Evolutionary conservation across 768 basidiomycete genomes (phyloP), one percentile per base, ranked within the genome.

Genomic region (Boletus rubroflammeus): DNA sequence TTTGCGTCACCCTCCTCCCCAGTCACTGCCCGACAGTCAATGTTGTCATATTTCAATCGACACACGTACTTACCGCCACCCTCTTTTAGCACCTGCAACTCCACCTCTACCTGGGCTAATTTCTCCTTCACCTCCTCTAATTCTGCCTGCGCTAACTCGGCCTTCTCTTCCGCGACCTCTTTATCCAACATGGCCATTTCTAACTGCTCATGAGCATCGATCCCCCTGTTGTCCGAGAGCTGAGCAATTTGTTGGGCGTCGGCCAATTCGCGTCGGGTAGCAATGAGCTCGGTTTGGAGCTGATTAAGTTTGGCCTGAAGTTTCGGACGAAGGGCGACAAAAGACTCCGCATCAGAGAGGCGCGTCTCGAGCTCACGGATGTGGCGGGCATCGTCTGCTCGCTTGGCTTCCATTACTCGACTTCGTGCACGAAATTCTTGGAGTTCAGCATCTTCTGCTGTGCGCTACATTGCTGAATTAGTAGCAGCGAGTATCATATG

Each of bases 131-230:
- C 65, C 50, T 86, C 88, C 61, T 90, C 91, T 47, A 94, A 64
- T 65, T 94, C 93, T 0, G 77, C 70, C 66, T 93, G 86, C 0
- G 86, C 86, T 2, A 82, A 66, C 69, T 98, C 96, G 0, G 90
- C 86, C 55, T 84, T 83, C 70, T 98, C 96, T 66, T 98, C 97
- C 0, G 96, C 95, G 36, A 98, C 85, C 69, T 99, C 97, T 72
- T 93, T 93, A 68, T 99, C 97, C 61, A 99, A 73, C 80, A 90
- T 90, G 3, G 85, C 79, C 88, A 98, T 93, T 74, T 99, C 97
- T 36, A 98, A 73, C 66, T 95, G 91, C 54, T 98, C 96, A 49
- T 89, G 83, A 1, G 87, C 68, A 67, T 98, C 96, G 3, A 85
- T 72, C 1, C 90, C 75, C 23, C 89, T 79, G 15, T 73, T 74